phyloP scores from a whole-genome alignment of 768 basidiomycete genomes.

The Lactifluus pinguis region DNA sequence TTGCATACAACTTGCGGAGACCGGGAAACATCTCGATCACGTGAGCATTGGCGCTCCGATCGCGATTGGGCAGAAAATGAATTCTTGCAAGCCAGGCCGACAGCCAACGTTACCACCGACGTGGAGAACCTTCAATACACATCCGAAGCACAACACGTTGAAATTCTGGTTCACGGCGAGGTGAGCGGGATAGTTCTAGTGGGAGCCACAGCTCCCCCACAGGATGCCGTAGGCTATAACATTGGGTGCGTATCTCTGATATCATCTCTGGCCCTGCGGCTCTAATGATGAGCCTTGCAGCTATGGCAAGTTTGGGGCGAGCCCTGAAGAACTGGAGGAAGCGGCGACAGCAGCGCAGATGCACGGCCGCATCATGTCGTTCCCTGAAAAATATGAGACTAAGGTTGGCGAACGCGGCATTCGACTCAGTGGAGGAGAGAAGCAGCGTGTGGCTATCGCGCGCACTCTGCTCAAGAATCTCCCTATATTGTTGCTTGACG shows the following conservation, averaged over 20 bases:
- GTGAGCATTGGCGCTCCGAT: too few species aligned
- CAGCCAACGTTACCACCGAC: too few species aligned
- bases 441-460: conserved; percentile 83
- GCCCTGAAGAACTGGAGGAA: conserved; percentile 63
- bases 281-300: conserved; percentile 24
- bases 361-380: conserved; percentile 75
- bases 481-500: conserved; percentile 60
- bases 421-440: conserved; percentile 79
- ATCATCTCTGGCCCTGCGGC: neutral
- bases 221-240: conserved; percentile 65
- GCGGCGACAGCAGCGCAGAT: conserved; percentile 80
- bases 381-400: conserved; percentile 54
- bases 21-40: too few species aligned
- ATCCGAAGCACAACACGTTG: too few species aligned
- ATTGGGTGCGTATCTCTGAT: conserved; percentile 42
- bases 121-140: too few species aligned
- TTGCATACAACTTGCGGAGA: too few species aligned
- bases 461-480: conserved; percentile 82
- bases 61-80: too few species aligned
- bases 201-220: too few species aligned
- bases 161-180: too few species aligned
- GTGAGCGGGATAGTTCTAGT: too few species aligned
- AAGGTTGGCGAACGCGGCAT: conserved; percentile 87
- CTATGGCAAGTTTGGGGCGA: conserved; percentile 70
- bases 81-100: too few species aligned